These are phyloP conservation scores for Naganishia onofrii DNA, from an alignment of 768 basidiomycete species.

Conservation along the genomic window DNA sequence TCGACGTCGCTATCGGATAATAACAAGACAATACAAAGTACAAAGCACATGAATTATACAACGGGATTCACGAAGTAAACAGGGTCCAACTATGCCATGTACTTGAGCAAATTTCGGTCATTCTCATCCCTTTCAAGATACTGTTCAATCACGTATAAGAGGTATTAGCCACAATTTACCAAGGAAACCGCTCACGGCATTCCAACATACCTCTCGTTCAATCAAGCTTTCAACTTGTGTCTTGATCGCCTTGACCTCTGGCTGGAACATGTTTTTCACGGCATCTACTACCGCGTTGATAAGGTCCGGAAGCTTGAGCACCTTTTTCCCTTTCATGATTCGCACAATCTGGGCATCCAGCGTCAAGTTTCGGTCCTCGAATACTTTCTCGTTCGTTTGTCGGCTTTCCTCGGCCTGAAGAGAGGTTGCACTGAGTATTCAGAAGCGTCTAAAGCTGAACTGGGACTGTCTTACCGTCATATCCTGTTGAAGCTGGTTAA, in stretches of 20 bases:
- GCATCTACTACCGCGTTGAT: conserved; percentile 80
- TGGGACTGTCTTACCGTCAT: conserved; percentile 67
- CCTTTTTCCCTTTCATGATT: conserved; percentile 90
- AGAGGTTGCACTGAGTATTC: neutral
- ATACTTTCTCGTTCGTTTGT: conserved; percentile 76
- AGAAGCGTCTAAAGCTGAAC: neutral
- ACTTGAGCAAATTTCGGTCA: conserved; percentile 70
- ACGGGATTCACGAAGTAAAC: neutral
- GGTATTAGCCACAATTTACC: conserved; percentile 8
- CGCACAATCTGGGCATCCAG: conserved; percentile 94
- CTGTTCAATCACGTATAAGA: conserved; percentile 53
- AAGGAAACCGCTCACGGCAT: conserved; percentile 19
- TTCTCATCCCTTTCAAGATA: conserved; percentile 75
- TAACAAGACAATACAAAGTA: neutral
- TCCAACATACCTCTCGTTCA: conserved; percentile 59
- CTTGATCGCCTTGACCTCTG: conserved; percentile 81
- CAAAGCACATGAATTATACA: no score
- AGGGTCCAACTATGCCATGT: conserved; percentile 63
- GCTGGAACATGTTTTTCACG: conserved; percentile 81
- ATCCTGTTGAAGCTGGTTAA: conserved; percentile 93
- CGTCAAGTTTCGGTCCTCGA: conserved; percentile 77
- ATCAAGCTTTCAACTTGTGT: conserved; percentile 75
- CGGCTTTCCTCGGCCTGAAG: conserved; percentile 78
- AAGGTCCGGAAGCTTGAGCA: conserved; percentile 72
- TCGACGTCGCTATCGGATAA: neutral